phyloP scores from a whole-genome alignment of 1,284 basidiomycete genomes.

The Ceraceosorus guamensis region DNA sequence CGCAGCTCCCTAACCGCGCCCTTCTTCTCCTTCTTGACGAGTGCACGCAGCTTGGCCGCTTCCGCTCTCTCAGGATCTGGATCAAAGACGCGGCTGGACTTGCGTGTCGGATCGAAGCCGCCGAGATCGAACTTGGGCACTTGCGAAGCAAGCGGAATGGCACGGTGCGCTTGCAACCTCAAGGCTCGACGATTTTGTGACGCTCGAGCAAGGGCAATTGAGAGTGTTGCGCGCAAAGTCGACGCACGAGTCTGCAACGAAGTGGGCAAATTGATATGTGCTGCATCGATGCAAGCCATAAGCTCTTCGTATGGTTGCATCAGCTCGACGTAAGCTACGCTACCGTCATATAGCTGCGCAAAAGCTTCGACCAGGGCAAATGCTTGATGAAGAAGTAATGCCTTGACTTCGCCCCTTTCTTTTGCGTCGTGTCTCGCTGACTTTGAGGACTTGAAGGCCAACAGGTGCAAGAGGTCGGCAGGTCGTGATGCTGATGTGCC shows the following conservation, averaged over 20 bases:
- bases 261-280: constrained; percentile 10
- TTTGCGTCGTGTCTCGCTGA: no score
- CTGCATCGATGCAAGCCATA: constrained; percentile 10
- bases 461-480: constrained; percentile 8
- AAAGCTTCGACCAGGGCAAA: constrained; percentile 24
- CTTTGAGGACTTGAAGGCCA: neutral
- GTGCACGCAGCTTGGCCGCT: constrained; percentile 71
- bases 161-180: constrained; percentile 84
- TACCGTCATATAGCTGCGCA: constrained; percentile 33
- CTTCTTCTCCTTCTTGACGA: constrained; percentile 93
- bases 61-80: constrained; percentile 88
- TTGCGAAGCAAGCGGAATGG: constrained; percentile 86
- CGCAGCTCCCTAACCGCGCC: constrained; percentile 92
- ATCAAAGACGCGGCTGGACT: constrained; percentile 60
- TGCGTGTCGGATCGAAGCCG: constrained; percentile 67
- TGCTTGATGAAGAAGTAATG: constrained; percentile 19
- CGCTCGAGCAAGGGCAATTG: no score
- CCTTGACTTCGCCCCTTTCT: neutral
- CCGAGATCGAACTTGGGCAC: constrained; percentile 83
- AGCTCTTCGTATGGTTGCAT: constrained; percentile 30
- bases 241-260: constrained; percentile 52
- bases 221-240: constrained; percentile 57
- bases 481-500: no score
- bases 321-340: constrained; percentile 37
- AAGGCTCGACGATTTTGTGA: constrained; percentile 67